These are phyloP conservation scores for Trichoderma oligosporum DNA, from an alignment of 2,329 filamentous ascomycete species.

Conservation along the genomic window DNA sequence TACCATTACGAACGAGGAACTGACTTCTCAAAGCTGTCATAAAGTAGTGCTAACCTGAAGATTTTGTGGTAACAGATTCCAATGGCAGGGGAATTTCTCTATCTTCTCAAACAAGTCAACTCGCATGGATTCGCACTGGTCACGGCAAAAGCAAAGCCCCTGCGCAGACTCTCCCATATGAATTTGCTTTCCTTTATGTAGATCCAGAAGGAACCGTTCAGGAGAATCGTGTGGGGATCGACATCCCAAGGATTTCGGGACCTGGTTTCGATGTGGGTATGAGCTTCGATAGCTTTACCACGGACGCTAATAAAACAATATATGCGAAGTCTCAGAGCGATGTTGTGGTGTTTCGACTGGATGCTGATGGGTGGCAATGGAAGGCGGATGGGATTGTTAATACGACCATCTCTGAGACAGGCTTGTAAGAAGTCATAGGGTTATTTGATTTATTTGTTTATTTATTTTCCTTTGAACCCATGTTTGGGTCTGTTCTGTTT, in stretches of 20 bases:
- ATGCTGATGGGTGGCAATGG: conserved; percentile 18
- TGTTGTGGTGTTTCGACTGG: conserved; percentile 21
- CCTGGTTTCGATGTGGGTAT: conserved; percentile 14
- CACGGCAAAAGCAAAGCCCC: neutral
- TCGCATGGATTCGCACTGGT: conserved; percentile 22
- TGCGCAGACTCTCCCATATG: conserved; percentile 16
- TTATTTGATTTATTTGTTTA: neutral
- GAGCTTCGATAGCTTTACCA: conserved; percentile 18
- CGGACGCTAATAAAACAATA: conserved; percentile 21
- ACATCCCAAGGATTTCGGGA: conserved; percentile 9
- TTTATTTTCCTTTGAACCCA: neutral
- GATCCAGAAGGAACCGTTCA: conserved; percentile 17
- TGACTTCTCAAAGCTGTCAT: neutral
- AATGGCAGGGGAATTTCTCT: conserved; percentile 7
- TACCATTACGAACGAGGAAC: too few relatives aligned
- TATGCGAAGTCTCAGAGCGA: conserved; percentile 23
- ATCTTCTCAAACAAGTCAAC: conserved; percentile 16
- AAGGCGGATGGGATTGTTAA: conserved; percentile 15
- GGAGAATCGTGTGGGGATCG: conserved; percentile 21
- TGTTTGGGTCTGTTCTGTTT: neutral
- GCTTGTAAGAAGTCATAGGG: neutral
- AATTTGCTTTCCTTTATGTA: conserved; percentile 22
- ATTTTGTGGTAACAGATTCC: conserved; percentile 11
- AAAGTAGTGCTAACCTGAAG: neutral
- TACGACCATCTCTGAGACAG: neutral